phyloP scores from a whole-genome alignment of 176 grass and related monocot species.

The Eragrostis curvula region DNA sequence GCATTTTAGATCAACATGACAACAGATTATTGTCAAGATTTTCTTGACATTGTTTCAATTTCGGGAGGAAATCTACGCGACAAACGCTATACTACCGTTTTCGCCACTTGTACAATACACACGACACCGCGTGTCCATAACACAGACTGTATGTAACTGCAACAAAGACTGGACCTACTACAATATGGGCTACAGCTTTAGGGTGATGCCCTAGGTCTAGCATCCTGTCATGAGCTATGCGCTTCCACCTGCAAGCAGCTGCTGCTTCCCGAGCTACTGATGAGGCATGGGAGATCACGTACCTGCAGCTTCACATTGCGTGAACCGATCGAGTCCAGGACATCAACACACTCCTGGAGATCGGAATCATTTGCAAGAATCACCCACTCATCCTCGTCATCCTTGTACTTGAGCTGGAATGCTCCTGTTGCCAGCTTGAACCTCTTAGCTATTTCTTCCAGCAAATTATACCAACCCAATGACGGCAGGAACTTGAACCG shows the following conservation, averaged over 20 bases:
- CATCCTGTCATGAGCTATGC: conserved; percentile 14
- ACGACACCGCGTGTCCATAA: neutral
- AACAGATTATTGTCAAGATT: conserved; percentile 16
- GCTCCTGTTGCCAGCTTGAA: conserved; percentile 64
- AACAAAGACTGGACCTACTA: conserved; percentile 21
- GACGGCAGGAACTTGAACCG: conserved; percentile 78
- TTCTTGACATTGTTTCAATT: neutral
- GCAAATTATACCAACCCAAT: conserved; percentile 62
- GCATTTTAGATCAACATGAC: neutral
- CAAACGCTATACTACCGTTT: neutral
- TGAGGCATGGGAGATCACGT: conserved; percentile 45
- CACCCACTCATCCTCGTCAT: conserved; percentile 95
- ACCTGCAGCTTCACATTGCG: conserved; percentile 72
- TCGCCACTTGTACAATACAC: conserved; percentile 10
- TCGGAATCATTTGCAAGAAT: conserved; percentile 76
- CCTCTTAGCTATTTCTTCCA: conserved; percentile 83
- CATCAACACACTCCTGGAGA: conserved; percentile 81
- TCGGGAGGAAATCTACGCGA: neutral
- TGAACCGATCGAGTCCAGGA: conserved; percentile 63
- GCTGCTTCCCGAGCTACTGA: conserved; percentile 70
- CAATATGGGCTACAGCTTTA: conserved; percentile 5
- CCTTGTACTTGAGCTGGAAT: conserved; percentile 88
- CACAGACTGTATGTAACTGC: neutral
- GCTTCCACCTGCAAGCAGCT: conserved; percentile 60
- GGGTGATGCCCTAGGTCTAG: neutral